Evolutionary conservation across 2,329 filamentous ascomycete genomes (phyloP), one percentile per base, ranked within the genome.

Genomic region (Thielaviopsis ethacetica): DNA sequence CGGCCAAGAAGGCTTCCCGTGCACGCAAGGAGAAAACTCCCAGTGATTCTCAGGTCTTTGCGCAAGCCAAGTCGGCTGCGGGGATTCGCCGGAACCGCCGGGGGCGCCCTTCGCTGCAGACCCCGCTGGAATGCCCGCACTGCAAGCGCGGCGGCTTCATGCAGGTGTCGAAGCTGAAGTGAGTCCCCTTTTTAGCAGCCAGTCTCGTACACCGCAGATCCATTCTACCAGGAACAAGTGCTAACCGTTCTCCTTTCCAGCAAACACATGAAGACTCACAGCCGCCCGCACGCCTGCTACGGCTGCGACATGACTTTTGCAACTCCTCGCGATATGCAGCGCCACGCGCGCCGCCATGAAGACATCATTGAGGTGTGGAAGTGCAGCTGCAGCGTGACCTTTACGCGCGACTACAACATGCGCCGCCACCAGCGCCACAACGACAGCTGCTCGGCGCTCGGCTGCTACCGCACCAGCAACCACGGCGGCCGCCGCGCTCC

Each of bases 351-450:
- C 5, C 56, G 59, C n/a, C 59, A 61, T 24, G 26, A 55, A n/a
- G 19, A 54, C 15, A 26, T 34, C 6, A 52, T 61, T 9, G 22
- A 54, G 24, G 59, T 58, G 0, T 61, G 59, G 44, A 21, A 54
- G 13, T 61, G 59, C 38, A 58, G 21, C 27, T 61, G 59, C 21
- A 30, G 10, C 13, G 21, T 51, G 17, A 58, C 59, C 12, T 61
- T 61, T 26, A 61, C 59, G 3, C 59, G 59, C 13, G 56, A 58
- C 30, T 61, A 61, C 49, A 61, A 61, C 52, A 34, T 61, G n/a
- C 56, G 53, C n/a, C 59, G 59, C 17, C 59, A 61, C 44, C 30
- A 57, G 49, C 53, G 53, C 21, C 38, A 30, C 13, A 58, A 30
- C 22, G 4, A 41, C 12, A 10, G 2, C 19, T 61, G 59, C 26